Conservation (phyloP, 805 yeast species). For the Candida adriatica region DNA sequence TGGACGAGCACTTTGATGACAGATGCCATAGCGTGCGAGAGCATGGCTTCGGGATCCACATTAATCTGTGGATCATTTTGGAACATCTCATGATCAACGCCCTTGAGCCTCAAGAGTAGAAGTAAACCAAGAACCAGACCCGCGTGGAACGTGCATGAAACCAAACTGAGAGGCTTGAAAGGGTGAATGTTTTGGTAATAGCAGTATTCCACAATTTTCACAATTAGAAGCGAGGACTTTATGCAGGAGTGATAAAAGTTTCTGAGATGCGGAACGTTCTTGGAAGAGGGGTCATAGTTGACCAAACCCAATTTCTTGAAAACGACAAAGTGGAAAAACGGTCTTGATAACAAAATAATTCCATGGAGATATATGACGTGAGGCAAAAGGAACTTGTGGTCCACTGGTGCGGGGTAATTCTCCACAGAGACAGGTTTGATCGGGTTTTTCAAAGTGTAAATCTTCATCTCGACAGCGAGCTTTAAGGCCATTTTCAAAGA, state of each 20-base stretch:
- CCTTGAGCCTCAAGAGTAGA: slow-evolving; percentile 18
- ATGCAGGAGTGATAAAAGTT: slow-evolving; percentile 31
- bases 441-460: slow-evolving; percentile 29
- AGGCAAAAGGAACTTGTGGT: slow-evolving; percentile 22
- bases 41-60: slow-evolving; percentile 11
- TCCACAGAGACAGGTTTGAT: slow-evolving; percentile 24
- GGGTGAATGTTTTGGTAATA: slow-evolving; percentile 27
- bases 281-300: slow-evolving; percentile 9
- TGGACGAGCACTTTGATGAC: slow-evolving; percentile 14
- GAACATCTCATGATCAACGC: slow-evolving; percentile 16
- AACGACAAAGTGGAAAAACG: slow-evolving; percentile 33
- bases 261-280: slow-evolving; percentile 14
- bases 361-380: slow-evolving; percentile 33
- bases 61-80: slow-evolving; percentile 10
- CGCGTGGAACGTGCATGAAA: slow-evolving; percentile 30
- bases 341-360: slow-evolving; percentile 32
- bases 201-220: slow-evolving; percentile 26
- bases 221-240: slow-evolving; percentile 29
- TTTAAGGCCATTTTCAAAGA: slow-evolving; percentile 26
- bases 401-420: slow-evolving; percentile 18
- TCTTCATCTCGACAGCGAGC: slow-evolving; percentile 30
- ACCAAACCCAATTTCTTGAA: slow-evolving; percentile 18
- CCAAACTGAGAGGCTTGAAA: slow-evolving; percentile 28
- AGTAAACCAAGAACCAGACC: slow-evolving; percentile 31
- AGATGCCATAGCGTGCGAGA: slow-evolving; percentile 17